Evolutionary conservation across 805 yeast species (phyloP).

Genomic region (Ogataea pilisensis): DNA sequence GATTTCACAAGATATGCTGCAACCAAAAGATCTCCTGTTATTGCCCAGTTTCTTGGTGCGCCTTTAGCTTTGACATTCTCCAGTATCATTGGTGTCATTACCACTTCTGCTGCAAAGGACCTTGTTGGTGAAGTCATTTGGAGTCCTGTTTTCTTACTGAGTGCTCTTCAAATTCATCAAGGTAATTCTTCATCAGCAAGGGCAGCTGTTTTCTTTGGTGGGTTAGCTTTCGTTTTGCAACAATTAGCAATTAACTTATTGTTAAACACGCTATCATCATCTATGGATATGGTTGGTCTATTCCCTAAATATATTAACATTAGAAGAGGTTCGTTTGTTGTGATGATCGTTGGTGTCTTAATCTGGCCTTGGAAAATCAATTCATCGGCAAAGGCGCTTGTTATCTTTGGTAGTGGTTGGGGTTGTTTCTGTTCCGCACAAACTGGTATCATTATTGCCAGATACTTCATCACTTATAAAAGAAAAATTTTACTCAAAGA

Average conservation of each 20-base stretch:
- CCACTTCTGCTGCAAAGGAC: conserved; percentile 54
- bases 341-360: conserved; percentile 31
- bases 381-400: conserved; percentile 33
- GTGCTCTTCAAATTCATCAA: conserved; percentile 26
- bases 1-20: conserved; percentile 37
- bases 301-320: conserved; percentile 41
- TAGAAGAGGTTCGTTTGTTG: conserved; percentile 42
- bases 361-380: conserved; percentile 40
- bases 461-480: conserved; percentile 62
- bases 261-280: conserved; percentile 41
- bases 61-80: conserved; percentile 53
- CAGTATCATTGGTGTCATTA: conserved; percentile 44
- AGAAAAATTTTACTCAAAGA: conserved; percentile 40
- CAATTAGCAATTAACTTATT: conserved; percentile 38
- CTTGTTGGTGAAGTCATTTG: conserved; percentile 39
- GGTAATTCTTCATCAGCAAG: conserved; percentile 36
- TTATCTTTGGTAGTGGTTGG: conserved; percentile 59
- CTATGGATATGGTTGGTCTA: conserved; percentile 48
- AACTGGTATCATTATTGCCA: conserved; percentile 65
- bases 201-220: conserved; percentile 46
- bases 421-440: conserved; percentile 73
- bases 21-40: conserved; percentile 15
- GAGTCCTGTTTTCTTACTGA: conserved; percentile 40
- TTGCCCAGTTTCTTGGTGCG: conserved; percentile 13
- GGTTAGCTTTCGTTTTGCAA: conserved; percentile 32